Evolutionary conservation across 2,329 filamentous ascomycete genomes (phyloP).

Genomic region (Scedosporium aurantiacum): DNA sequence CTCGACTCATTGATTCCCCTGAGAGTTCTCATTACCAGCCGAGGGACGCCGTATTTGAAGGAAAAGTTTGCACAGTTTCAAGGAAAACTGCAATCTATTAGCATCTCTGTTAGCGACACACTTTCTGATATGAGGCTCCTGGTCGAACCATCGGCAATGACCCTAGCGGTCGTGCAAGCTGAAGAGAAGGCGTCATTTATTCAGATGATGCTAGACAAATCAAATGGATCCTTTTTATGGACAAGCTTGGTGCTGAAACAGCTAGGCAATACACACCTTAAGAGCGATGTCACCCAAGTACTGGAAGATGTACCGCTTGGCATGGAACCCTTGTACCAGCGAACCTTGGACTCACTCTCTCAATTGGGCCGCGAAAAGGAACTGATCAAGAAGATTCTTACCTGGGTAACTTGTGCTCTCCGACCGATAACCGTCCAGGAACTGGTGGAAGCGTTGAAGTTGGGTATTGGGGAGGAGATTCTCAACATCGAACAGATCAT

Average conservation of each 20-base stretch:
- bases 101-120: not conserved
- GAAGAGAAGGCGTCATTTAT: constrained; percentile 10
- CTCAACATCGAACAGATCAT: constrained; percentile 18
- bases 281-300: not conserved
- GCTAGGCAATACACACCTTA: constrained; percentile 9
- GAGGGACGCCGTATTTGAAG: not conserved
- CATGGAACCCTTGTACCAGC: not conserved
- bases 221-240: constrained; percentile 26
- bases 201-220: constrained; percentile 22
- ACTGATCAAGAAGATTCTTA: not conserved
- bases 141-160: not conserved
- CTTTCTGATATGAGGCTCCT: not conserved
- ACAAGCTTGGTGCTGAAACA: constrained; percentile 21
- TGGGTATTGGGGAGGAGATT: constrained; percentile 6
- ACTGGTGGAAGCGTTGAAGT: not conserved
- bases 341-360: not conserved
- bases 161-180: not conserved
- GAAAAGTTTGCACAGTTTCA: not conserved
- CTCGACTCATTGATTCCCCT: constrained; percentile 2
- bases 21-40: not conserved
- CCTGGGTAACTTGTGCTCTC: not conserved
- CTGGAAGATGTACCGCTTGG: not conserved
- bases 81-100: not conserved
- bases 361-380: not conserved
- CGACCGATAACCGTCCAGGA: not conserved